phyloP scores from a whole-genome alignment of 305 asterid species.

The Rubia occidens region DNA sequence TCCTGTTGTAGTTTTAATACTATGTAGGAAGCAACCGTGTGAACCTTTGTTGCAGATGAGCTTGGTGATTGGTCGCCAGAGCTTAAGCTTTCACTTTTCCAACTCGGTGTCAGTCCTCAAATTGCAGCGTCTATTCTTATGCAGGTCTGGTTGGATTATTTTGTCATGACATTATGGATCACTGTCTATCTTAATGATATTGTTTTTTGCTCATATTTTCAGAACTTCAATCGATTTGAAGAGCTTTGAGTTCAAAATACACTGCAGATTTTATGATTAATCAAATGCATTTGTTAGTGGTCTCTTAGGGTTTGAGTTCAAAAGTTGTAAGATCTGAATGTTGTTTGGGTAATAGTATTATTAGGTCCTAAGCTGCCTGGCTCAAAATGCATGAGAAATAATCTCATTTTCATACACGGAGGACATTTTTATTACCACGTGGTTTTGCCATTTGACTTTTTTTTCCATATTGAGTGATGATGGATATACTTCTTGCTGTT shows the following conservation, averaged over 20 bases:
- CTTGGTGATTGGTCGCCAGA: conserved; percentile 77
- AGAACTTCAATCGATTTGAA: background rate
- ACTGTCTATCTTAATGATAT: background rate
- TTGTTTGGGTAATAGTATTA: background rate
- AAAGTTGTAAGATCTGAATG: background rate
- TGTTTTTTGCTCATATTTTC: background rate
- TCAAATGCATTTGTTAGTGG: background rate
- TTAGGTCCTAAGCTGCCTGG: background rate
- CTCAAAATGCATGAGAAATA: conserved; percentile 4
- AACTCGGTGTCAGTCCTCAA: conserved; percentile 97
- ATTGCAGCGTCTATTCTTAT: conserved; percentile 90
- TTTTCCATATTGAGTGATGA: background rate
- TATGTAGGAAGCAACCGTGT: conserved; percentile 7
- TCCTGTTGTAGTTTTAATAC: background rate
- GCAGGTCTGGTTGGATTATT: conserved; percentile 51
- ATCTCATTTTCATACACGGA: background rate
- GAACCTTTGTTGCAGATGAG: conserved; percentile 51
- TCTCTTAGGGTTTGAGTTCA: background rate
- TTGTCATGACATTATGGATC: conserved; percentile 14
- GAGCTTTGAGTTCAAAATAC: background rate
- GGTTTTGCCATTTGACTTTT: background rate
- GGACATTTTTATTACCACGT: background rate
- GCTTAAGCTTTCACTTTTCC: conserved; percentile 90
- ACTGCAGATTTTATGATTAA: background rate
- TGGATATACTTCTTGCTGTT: background rate